These are phyloP conservation scores for Leptographium lundbergii DNA, from an alignment of 2,329 filamentous ascomycete species.

Conservation along the genomic window DNA sequence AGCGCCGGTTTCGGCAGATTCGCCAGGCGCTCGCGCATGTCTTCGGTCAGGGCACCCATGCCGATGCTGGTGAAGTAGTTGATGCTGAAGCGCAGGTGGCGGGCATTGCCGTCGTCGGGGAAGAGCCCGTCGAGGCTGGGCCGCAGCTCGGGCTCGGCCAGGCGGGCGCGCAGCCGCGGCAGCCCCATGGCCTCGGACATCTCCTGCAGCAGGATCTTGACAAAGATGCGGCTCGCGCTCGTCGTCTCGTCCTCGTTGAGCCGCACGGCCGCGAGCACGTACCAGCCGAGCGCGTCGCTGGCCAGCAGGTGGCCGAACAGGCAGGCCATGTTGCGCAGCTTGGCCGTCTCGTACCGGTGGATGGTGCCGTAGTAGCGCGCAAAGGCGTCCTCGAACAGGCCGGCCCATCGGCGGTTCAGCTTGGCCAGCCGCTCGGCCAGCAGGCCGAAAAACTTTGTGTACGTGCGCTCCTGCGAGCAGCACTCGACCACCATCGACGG, in stretches of 20 bases:
- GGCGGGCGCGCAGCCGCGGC: slow-evolving; percentile 59
- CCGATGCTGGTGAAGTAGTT: slow-evolving; percentile 99
- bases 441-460: slow-evolving; percentile 92
- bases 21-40: slow-evolving; percentile 82
- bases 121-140: slow-evolving; percentile 77
- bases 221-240: slow-evolving; percentile 90
- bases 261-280: slow-evolving; percentile 71
- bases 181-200: slow-evolving; percentile 78
- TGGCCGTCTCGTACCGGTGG: slow-evolving; percentile 92
- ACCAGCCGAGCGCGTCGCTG: slow-evolving; percentile 84
- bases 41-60: slow-evolving; percentile 88
- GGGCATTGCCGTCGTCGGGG: slow-evolving; percentile 65
- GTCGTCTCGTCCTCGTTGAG: slow-evolving; percentile 96
- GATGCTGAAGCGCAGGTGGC: slow-evolving; percentile 92
- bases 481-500: slow-evolving; percentile 97
- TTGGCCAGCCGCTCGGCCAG: slow-evolving; percentile 93
- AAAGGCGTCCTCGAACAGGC: slow-evolving; percentile 84
- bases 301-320: slow-evolving; percentile 89
- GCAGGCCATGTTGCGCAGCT: slow-evolving; percentile 84
- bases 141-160: slow-evolving; percentile 58
- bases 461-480: slow-evolving; percentile 91
- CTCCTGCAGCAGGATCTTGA: slow-evolving; percentile 96
- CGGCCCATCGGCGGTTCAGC: slow-evolving; percentile 87
- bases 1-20: slow-evolving; percentile 78
- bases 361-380: slow-evolving; percentile 94